phyloP scores from a whole-genome alignment of 2,329 filamentous ascomycete genomes.

The Aschersonia sp. region DNA sequence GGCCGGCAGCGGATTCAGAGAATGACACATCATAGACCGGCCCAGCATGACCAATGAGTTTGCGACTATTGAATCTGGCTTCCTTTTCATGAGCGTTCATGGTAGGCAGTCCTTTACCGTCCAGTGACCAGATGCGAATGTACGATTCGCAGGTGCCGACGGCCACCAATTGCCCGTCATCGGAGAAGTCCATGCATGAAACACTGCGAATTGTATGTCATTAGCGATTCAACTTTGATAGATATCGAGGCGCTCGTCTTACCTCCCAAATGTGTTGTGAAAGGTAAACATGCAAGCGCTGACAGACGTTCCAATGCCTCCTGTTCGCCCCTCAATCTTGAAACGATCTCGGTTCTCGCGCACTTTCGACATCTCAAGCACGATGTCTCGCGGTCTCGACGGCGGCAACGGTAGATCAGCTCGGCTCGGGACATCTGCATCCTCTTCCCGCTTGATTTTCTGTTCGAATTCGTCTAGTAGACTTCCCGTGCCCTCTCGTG shows the following conservation, averaged over 20 bases:
- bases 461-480: slow-evolving; percentile 80
- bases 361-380: slow-evolving; percentile 87
- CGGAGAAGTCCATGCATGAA: slow-evolving; percentile 90
- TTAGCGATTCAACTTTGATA: background rate
- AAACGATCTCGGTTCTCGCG: slow-evolving; percentile 88
- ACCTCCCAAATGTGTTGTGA: slow-evolving; percentile 90
- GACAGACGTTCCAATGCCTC: slow-evolving; percentile 67
- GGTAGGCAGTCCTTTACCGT: slow-evolving; percentile 67
- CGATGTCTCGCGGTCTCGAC: slow-evolving; percentile 76
- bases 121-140: slow-evolving; percentile 84
- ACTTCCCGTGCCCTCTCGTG: slow-evolving; percentile 52
- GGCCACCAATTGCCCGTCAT: slow-evolving; percentile 75
- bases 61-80: slow-evolving; percentile 44
- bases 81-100: slow-evolving; percentile 44
- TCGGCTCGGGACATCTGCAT: slow-evolving; percentile 65
- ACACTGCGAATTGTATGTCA: slow-evolving; percentile 38
- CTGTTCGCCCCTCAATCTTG: slow-evolving; percentile 69
- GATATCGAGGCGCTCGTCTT: slow-evolving; percentile 16
- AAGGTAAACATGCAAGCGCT: slow-evolving; percentile 97
- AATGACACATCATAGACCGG: slow-evolving; percentile 85
- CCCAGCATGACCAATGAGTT: slow-evolving; percentile 79
- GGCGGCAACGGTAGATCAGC: slow-evolving; percentile 75
- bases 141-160: slow-evolving; percentile 88
- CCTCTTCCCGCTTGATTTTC: slow-evolving; percentile 79
- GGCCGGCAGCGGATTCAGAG: slow-evolving; percentile 51